Base-by-base conservation (phyloP, 345 rosid species). In the Linum lewisii region DNA sequence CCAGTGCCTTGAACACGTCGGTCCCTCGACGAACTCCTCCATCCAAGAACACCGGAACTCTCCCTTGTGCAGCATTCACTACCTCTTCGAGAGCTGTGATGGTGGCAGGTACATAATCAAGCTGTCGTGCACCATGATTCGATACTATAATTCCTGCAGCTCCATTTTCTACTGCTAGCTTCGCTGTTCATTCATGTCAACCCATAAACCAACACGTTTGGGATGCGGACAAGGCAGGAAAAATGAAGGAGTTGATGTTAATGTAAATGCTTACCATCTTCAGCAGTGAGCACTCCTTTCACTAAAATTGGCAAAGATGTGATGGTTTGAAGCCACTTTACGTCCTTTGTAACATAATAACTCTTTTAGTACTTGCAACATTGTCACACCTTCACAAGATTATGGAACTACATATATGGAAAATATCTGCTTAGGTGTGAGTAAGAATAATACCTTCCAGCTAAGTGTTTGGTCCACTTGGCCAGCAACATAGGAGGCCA, bases 21-120 rank as follows among this genome's bases (percentile, higher is more conserved):
- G 99, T 93, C 72, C 99, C 99, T 57, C 95, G 97, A 8, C 97
- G 87, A 63, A 93, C 85, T 21, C 99, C 99, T 21, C 99, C 97
- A 58, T 93, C 99, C 1, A 93, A 86, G 60, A 93, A 89, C 29
- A 93, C 97, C 14, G 95, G 99, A 66, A 89, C 65, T 51, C 80
- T 78, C 65, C 94, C 95, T 70, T 85, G 82, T 50, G 80, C 85
- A 62, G 94, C 97, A 75, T 89, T 86, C 36, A 87, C 97, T 29
- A 89, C 47, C 95, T 87, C 99, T 75, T 93, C 97, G 65, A 93
- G 69, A 16, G 87, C 94, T 77, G 68, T 62, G 65, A 88, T 84
- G 60, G 98, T 84, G 37, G 96, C 85, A 24, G 98, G 96, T n/a
- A 81, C 88, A 69, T 82, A 86, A 76, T 91, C 98, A 19, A 91